These are phyloP conservation scores for Lepiota subincarnata DNA, from an alignment of 768 basidiomycete species.

Conservation along the genomic window DNA sequence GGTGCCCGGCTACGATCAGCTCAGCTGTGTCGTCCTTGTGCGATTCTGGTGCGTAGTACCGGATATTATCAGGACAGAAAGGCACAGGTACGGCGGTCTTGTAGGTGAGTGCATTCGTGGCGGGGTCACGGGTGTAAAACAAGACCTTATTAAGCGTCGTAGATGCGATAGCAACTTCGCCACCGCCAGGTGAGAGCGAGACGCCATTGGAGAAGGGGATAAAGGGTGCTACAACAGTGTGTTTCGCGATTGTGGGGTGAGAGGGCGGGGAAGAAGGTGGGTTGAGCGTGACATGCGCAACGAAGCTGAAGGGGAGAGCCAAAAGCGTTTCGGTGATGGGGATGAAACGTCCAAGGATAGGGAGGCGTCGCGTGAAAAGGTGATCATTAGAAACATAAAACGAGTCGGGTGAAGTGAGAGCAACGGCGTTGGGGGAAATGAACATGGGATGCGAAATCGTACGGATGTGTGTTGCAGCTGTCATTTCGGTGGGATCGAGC, in stretches of 20 bases:
- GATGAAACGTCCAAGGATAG: conserved; percentile 44
- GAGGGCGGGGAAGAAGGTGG: conserved; percentile 17
- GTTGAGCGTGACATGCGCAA: conserved; percentile 49
- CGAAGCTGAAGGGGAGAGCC: conserved; percentile 55
- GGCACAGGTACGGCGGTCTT: conserved; percentile 43
- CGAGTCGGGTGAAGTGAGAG: conserved; percentile 58
- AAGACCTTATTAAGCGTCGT: conserved; percentile 43
- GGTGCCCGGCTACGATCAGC: conserved; percentile 63
- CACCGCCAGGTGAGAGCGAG: conserved; percentile 47
- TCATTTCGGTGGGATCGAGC: conserved; percentile 40
- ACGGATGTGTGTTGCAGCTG: conserved; percentile 48
- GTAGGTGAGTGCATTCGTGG: conserved; percentile 38
- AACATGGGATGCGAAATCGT: conserved; percentile 58
- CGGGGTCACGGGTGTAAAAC: conserved; percentile 47
- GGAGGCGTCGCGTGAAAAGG: conserved; percentile 57
- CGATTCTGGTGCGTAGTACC: conserved; percentile 33
- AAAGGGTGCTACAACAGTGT: conserved; percentile 40
- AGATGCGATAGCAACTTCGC: conserved; percentile 54
- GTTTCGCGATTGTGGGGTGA: conserved; percentile 26
- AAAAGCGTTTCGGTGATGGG: conserved; percentile 54
- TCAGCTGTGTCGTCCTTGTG: conserved; percentile 26
- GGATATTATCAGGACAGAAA: conserved; percentile 60
- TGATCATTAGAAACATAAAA: conserved; percentile 79
- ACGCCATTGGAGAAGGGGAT: conserved; percentile 70
- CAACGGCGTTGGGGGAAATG: conserved; percentile 62